Percentiles rank a stretch among this genome's conserved stretches.
Evolutionary conservation across 1,284 basidiomycete species (phyloP).

Genomic region (Moesziomyces antarcticus): DNA sequence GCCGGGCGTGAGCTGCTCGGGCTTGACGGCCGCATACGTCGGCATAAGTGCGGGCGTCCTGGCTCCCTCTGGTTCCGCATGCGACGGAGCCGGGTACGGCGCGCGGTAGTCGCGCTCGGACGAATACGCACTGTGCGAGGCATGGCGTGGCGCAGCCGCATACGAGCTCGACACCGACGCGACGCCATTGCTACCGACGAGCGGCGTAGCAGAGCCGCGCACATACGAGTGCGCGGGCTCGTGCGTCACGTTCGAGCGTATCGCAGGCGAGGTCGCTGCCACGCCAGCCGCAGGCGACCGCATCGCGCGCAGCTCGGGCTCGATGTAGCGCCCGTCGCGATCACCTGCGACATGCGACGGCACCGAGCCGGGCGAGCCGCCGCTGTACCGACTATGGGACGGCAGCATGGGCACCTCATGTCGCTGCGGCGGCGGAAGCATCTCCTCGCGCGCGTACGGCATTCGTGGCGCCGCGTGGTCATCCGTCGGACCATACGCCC

Average conservation of each 20-base stretch:
- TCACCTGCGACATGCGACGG: conserved; percentile 20
- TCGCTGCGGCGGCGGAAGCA: conserved; percentile 19
- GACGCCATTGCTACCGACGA: conserved; percentile 19
- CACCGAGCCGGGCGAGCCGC: conserved; percentile 19
- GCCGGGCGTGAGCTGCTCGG: background rate
- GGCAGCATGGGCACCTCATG: conserved; percentile 25
- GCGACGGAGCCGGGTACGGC: conserved; percentile 8
- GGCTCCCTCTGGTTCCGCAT: conserved; percentile 1
- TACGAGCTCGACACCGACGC: conserved; percentile 16
- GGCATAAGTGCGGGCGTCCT: conserved; percentile 21
- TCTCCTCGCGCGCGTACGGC: conserved; percentile 16
- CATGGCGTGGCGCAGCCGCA: background rate
- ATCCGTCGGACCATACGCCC: conserved; percentile 13
- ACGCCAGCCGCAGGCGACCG: conserved; percentile 24
- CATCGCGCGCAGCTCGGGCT: conserved; percentile 13
- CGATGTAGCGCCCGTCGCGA: conserved; percentile 20
- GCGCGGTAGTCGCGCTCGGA: conserved; percentile 9
- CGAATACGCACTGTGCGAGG: conserved; percentile 13
- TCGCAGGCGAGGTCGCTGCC: conserved; percentile 14
- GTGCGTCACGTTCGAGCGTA: conserved; percentile 17
- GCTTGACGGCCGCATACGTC: conserved; percentile 19
- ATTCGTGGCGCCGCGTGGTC: conserved; percentile 7
- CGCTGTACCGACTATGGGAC: conserved; percentile 22
- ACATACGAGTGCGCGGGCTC: conserved; percentile 29
- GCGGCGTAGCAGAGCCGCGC: conserved; percentile 3